Evolutionary conservation across 371 early-diverging fungal genomes (phyloP).

Genomic region (Mucor velutinosus): DNA sequence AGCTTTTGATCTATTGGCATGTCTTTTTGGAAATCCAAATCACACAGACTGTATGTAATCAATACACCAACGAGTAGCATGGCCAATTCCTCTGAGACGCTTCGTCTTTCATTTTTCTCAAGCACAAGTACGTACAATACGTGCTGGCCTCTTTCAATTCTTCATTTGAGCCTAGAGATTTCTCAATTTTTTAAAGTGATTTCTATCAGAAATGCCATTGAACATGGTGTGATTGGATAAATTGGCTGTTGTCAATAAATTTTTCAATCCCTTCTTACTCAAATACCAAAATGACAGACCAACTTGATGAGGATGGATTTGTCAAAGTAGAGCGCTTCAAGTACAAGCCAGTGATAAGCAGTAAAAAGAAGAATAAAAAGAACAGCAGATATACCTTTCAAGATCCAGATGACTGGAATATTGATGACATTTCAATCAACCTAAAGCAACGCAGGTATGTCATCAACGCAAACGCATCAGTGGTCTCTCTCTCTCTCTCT

Average conservation of each 20-base stretch:
- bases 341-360: constrained; percentile 24
- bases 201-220: neutral
- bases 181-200: neutral
- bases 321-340: constrained; percentile 28
- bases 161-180: neutral
- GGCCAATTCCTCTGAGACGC: neutral
- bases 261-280: constrained; percentile 6
- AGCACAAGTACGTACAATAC: neutral
- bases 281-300: constrained; percentile 14
- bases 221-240: neutral
- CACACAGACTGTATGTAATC: neutral
- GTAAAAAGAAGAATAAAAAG: constrained; percentile 23
- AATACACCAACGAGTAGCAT: too few relatives aligned
- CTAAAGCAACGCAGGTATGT: constrained; percentile 36
- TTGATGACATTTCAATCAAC: constrained; percentile 26
- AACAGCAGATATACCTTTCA: constrained; percentile 28
- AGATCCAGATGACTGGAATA: constrained; percentile 38
- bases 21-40: too few relatives aligned
- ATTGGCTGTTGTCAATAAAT: neutral
- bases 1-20: too few relatives aligned
- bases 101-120: neutral
- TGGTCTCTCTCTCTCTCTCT: neutral
- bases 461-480: neutral
- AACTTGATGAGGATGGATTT: constrained; percentile 28
- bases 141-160: neutral